phyloP scores from a whole-genome alignment of 495 filamentous ascomycete genomes.

The Bacidia gigantensis region DNA sequence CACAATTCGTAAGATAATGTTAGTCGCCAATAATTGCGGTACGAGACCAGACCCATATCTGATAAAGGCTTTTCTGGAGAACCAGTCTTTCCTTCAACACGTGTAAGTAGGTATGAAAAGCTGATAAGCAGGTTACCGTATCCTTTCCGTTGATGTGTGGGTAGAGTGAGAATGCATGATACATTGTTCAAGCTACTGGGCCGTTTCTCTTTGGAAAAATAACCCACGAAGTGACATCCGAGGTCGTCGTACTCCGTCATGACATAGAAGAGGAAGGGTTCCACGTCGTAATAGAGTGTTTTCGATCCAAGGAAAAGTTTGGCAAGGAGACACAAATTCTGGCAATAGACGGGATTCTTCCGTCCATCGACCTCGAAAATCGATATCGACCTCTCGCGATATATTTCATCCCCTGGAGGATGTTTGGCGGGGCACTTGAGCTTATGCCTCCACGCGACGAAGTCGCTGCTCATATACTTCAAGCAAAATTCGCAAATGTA shows the following conservation, averaged over 20 bases:
- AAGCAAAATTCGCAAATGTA: slow-evolving; percentile 99
- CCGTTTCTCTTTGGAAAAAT: slow-evolving; percentile 99
- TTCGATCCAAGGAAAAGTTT: slow-evolving; percentile 96
- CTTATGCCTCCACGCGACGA: slow-evolving; percentile 94
- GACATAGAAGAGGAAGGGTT: slow-evolving; percentile 96
- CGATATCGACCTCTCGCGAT: slow-evolving; percentile 82
- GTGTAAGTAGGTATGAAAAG: slow-evolving; percentile 91
- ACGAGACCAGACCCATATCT: slow-evolving; percentile 93
- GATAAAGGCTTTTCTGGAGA: slow-evolving; percentile 96
- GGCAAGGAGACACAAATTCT: slow-evolving; percentile 89
- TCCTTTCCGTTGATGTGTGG: slow-evolving; percentile 91
- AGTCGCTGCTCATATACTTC: slow-evolving; percentile 98
- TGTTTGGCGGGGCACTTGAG: slow-evolving; percentile 95
- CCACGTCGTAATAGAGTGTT: slow-evolving; percentile 96
- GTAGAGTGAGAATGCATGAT: slow-evolving; percentile 88
- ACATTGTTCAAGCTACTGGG: slow-evolving; percentile 91
- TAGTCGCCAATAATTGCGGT: slow-evolving; percentile 91
- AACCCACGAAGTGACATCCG: slow-evolving; percentile 95
- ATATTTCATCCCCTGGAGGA: slow-evolving; percentile 94
- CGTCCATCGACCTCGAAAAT: slow-evolving; percentile 96
- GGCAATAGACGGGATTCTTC: slow-evolving; percentile 94
- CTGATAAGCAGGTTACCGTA: slow-evolving; percentile 95
- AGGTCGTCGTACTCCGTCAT: slow-evolving; percentile 90
- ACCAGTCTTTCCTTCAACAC: slow-evolving; percentile 85
- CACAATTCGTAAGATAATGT: slow-evolving; percentile 70